Percentiles rank a stretch among this genome's conserved stretches.
Conservation (phyloP, 2,329 filamentous ascomycete genomes). For the Aspergillus puulaauensis region DNA sequence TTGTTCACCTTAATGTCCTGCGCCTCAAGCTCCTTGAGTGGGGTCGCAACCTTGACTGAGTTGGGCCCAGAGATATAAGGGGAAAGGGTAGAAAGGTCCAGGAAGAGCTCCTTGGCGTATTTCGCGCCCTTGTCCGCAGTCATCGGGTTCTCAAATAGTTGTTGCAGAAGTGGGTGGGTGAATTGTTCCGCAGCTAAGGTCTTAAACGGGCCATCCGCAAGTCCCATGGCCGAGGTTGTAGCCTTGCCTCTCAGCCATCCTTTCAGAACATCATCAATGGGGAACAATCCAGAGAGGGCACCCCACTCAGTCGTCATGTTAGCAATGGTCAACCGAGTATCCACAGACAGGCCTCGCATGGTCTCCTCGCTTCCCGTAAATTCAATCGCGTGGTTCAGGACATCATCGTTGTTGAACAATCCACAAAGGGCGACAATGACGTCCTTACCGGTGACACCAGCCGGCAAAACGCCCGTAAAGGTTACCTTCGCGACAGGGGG, state of each 20-base stretch:
- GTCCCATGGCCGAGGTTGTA: constrained; percentile 65
- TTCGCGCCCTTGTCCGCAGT: constrained; percentile 71
- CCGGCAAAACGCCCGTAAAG: constrained; percentile 71
- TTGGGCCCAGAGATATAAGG: constrained; percentile 87
- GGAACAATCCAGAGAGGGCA: constrained; percentile 72
- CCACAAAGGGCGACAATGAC: constrained; percentile 88
- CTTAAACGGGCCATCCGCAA: constrained; percentile 48
- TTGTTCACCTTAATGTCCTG: constrained; percentile 77
- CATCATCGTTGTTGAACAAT: constrained; percentile 81
- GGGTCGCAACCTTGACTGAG: constrained; percentile 82
- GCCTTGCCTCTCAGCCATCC: constrained; percentile 77
- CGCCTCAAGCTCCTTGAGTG: constrained; percentile 69
- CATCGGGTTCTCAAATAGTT: constrained; percentile 66
- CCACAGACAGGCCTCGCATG: constrained; percentile 68
- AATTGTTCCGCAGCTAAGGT: constrained; percentile 59
- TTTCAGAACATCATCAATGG: constrained; percentile 71
- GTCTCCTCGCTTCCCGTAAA: constrained; percentile 81
- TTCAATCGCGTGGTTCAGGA: constrained; percentile 87
- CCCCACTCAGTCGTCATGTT: constrained; percentile 88
- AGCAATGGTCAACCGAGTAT: constrained; percentile 65
- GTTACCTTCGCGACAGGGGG: constrained; percentile 81
- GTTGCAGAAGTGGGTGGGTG: constrained; percentile 70
- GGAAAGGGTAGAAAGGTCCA: constrained; percentile 79
- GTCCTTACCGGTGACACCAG: constrained; percentile 87
- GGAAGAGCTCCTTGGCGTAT: constrained; percentile 80